Base-by-base conservation (phyloP, 768 basidiomycete species). In the Leccinum subgranulosum region DNA sequence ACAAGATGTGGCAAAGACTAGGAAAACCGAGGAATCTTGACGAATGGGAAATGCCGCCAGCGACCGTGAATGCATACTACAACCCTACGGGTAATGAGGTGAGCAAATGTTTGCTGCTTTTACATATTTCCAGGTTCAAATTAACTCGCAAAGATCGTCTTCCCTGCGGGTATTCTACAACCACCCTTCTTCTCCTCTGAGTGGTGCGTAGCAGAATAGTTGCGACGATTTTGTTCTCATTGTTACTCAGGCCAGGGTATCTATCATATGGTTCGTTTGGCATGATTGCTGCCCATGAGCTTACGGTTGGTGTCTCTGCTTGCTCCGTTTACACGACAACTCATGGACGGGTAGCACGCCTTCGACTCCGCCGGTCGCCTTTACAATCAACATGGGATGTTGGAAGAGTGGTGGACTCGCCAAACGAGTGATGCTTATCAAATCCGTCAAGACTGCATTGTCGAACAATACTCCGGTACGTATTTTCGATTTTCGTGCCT, bases 141-240 rank as follows among this genome's bases (percentile, higher is more conserved):
- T 31, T 53, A 46, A 28, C 5, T 49, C n/a, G 27, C 14, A 47
- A 57, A 92, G 87, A 94, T 95, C 52, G 92, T 94, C 21, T 98
- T 99, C 77, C 95, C 97, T 9, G 96, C 97, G 21, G 97, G 97
- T 25, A 94, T 98, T 65, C 75, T 98, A 17, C 92, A 88, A 61
- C 87, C 92, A 2, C 95, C 95, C 0, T 98, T 94, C 82, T 98
- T 94, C 78, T 83, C 82, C 4, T 77, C 82, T 53, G 78, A 84
- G 55, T 96, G 93, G 90, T 90, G 58, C 39, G 79, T 59, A 34
- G 28, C 49, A 1, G 6, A 43, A 43, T 43, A 43, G 19, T 41
- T 47, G 21, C 25, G 11, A 33, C 27, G 25, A 52, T 45, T 19
- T 48, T 27, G 49, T 47, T 53, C 55, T 64, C 15, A 70, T 54